Evolutionary conservation across 495 filamentous ascomycete genomes (phyloP), one percentile per base, ranked within the genome.

Genomic region (Poronia punctata): DNA sequence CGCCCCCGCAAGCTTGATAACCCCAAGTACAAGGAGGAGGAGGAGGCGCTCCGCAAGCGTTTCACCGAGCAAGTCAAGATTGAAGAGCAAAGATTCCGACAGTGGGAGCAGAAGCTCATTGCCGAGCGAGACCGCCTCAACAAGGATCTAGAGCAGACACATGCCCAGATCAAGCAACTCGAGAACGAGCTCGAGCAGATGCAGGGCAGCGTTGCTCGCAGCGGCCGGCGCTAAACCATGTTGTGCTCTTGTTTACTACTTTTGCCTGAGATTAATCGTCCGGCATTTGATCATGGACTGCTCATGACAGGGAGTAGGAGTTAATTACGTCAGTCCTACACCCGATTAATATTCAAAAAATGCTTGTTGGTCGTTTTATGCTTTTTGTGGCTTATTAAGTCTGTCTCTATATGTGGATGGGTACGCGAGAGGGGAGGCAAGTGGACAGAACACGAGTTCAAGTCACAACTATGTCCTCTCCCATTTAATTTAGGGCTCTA

Each of bases 21-120:
- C 74, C 92, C 92, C 66, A 97, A 97, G 77, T 98, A 97, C 80
- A 98, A 98, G 76, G 92, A 98, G 64, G 92, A 98, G 65, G 92
- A 98, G 57, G 92, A 98, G 75, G 86, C 82, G 48, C 75, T 98
- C 50, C 80, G 92, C 63, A 98, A 98, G 83, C 79, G 92, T 47
- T 98, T 98, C 72, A 98, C 92, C 49, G 92, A 98, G 72, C 93
- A 98, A 65, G 92, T 97, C 71, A 98, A 98, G 82, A 85, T 96
- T 56, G 92, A 98, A 74, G 92, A 98, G 69, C 85, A 94, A 67
- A 80, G 92, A 40, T 98, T 98, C 82, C 78, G 93, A 66, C 82
- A 92, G 72, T 98, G 92, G 92, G 92, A 98, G 72, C 93, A 98
- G 79, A 97, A 97, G 74, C 81, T 98, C 63, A 98, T 98, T 49